Base-by-base conservation (phyloP, 148 eudicot genomes). In the Fagopyrum tataricum region DNA sequence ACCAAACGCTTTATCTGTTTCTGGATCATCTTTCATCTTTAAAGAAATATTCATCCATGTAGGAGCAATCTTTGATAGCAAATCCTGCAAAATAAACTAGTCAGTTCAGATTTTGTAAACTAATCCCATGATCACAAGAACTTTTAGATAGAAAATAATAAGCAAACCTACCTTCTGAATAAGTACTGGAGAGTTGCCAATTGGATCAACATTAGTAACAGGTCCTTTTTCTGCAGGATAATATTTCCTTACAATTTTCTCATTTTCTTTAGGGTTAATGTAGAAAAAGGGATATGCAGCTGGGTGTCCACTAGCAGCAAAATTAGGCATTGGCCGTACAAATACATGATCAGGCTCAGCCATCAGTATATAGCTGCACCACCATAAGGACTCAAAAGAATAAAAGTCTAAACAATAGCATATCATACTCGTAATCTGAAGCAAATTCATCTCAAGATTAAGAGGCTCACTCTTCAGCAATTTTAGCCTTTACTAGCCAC, bases 301-400 rank as follows among this genome's bases (percentile, higher is more conserved):
- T 11, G 99, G 97, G 74, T 81, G 78, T 56, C 80, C 91, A 73
- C 88, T 91, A 74, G 72, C 78, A 39, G 97, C 91, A 84, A 95
- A 86, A 82, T 95, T 95, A 59, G 97, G 97, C 74, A 95, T 81
- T 12, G 99, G 97, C 76, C 85, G 86, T 62, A 90, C 77, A 70
- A 95, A 90, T 70, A 95, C 75, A 76, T 95, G 99, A 81, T 95
- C 99, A 23, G 99, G 99, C 84, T 95, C 96, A 12, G 96, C 99
- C 99, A 95, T 95, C 75, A 95, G 74, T 72, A 95, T 84, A 83
- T 95, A 95, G 44, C 99, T 95, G 85, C 78, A 84, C 43, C 78
- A 84, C 43, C 41, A 31, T 31, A 14, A 64, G 43, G 9, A 64
- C 39, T 14, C 4, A 47, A 46, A 37, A 15, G 26, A 49, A 72